Percentiles rank a stretch among this genome's conserved stretches.
Evolutionary conservation across 495 filamentous ascomycete species (phyloP).

Genomic region (Jackrogersella minutella): DNA sequence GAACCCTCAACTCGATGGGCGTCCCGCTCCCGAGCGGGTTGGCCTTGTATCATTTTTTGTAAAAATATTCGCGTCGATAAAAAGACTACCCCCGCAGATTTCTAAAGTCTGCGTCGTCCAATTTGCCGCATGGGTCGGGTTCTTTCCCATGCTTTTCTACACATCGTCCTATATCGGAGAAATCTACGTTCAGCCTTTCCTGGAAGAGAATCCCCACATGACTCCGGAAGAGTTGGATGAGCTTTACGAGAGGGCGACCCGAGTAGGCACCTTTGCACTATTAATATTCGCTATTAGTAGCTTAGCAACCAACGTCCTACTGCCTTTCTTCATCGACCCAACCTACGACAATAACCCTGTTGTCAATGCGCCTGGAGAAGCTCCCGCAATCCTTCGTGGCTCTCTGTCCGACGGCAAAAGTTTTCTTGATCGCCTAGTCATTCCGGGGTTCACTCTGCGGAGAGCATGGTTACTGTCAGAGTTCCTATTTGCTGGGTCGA

Average conservation of each 20-base stretch:
- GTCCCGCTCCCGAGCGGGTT: slow-evolving; percentile 60
- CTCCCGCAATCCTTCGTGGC: slow-evolving; percentile 35
- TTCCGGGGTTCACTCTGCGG: slow-evolving; percentile 82
- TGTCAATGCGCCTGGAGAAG: slow-evolving; percentile 32
- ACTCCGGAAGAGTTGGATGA: slow-evolving; percentile 74
- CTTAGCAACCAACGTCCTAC: slow-evolving; percentile 76
- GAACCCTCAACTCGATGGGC: slow-evolving; percentile 76
- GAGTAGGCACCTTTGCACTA: slow-evolving; percentile 82
- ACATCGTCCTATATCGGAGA: slow-evolving; percentile 91
- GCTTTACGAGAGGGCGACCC: slow-evolving; percentile 82
- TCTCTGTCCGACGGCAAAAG: slow-evolving; percentile 47
- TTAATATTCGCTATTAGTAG: slow-evolving; percentile 87
- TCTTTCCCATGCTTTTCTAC: slow-evolving; percentile 96
- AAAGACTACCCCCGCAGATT: slow-evolving; percentile 78
- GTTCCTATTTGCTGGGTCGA: slow-evolving; percentile 76
- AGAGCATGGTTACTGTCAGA: slow-evolving; percentile 86
- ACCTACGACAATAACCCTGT: slow-evolving; percentile 64
- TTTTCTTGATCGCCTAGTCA: slow-evolving; percentile 67
- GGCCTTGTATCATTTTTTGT: slow-evolving; percentile 82
- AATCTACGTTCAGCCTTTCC: slow-evolving; percentile 83
- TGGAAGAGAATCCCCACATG: slow-evolving; percentile 78
- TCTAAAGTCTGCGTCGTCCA: slow-evolving; percentile 85
- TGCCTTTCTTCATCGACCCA: slow-evolving; percentile 83
- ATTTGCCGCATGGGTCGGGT: slow-evolving; percentile 90
- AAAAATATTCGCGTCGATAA: slow-evolving; percentile 77